Percentiles rank a stretch among this genome's conserved stretches.
Evolutionary conservation across 257 asterid species (phyloP).

Genomic region (Henckelia pumila): DNA sequence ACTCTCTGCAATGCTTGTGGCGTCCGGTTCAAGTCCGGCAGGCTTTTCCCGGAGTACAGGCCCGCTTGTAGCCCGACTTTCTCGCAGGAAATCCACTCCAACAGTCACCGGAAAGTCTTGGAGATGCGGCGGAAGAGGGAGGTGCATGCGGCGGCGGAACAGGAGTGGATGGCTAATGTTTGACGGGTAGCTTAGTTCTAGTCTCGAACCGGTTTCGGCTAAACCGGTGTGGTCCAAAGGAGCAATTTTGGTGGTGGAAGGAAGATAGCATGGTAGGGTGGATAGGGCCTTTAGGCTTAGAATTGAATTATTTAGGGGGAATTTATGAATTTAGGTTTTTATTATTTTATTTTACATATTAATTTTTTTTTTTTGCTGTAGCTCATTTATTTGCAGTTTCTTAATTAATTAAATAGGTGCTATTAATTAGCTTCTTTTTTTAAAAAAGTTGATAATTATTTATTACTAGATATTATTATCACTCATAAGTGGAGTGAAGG

Average conservation of each 20-base stretch:
- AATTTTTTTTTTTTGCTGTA: constrained; percentile 20
- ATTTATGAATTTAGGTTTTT: constrained; percentile 30
- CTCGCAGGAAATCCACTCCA: constrained; percentile 59
- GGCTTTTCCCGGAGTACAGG: constrained; percentile 72
- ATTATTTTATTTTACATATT: background rate
- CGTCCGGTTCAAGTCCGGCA: constrained; percentile 84
- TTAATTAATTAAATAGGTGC: background rate
- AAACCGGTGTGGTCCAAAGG: constrained; percentile 35
- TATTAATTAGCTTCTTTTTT: too few relatives aligned
- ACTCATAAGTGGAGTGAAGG: too few relatives aligned
- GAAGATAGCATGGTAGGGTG: constrained; percentile 24
- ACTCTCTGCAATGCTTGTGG: constrained; percentile 85
- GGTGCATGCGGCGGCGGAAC: constrained; percentile 19
- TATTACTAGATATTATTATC: too few relatives aligned
- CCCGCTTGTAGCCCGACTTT: constrained; percentile 91
- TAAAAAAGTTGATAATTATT: too few relatives aligned
- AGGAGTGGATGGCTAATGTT: constrained; percentile 31
- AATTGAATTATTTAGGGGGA: constrained; percentile 37
- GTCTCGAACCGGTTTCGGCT: constrained; percentile 18
- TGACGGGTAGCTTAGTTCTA: constrained; percentile 27
- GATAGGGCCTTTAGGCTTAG: constrained; percentile 28
- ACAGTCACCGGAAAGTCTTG: constrained; percentile 77
- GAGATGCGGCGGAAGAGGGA: constrained; percentile 80
- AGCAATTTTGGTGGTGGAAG: constrained; percentile 46
- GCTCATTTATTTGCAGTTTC: constrained; percentile 33